phyloP scores from a whole-genome alignment of 495 filamentous ascomycete genomes.

The Hyaloscypha hepaticicola region DNA sequence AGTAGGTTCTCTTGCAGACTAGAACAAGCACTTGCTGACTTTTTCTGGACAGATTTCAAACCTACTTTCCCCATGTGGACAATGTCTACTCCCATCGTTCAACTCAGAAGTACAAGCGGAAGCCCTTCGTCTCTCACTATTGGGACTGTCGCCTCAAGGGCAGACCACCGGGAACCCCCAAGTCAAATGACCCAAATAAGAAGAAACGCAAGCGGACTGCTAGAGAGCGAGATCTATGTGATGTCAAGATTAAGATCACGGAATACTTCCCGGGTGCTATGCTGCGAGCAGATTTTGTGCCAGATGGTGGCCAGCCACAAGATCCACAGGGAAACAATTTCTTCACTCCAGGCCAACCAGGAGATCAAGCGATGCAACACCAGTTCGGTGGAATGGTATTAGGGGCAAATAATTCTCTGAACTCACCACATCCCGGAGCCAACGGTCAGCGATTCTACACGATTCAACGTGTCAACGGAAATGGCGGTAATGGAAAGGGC shows the following conservation, averaged over 20 bases:
- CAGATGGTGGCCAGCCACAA: slow-evolving; percentile 33
- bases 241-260: slow-evolving; percentile 91
- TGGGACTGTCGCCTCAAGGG: slow-evolving; percentile 91
- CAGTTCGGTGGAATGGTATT: slow-evolving; percentile 45
- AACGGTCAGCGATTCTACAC: slow-evolving; percentile 63
- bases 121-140: slow-evolving; percentile 81
- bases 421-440: slow-evolving; percentile 41
- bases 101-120: slow-evolving; percentile 82
- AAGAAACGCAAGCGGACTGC: slow-evolving; percentile 84
- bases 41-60: slow-evolving; percentile 62
- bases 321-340: slow-evolving; percentile 34
- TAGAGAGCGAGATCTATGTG: slow-evolving; percentile 75
- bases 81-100: slow-evolving; percentile 92
- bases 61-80: slow-evolving; percentile 87
- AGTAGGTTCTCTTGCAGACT: slow-evolving; percentile 51
- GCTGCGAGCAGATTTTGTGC: slow-evolving; percentile 30
- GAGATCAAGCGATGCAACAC: slow-evolving; percentile 22
- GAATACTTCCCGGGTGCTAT: slow-evolving; percentile 69
- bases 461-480: slow-evolving; percentile 75
- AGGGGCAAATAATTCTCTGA: slow-evolving; percentile 30
- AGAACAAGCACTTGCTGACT: slow-evolving; percentile 21
- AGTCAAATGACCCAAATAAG: slow-evolving; percentile 82
- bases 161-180: slow-evolving; percentile 77
- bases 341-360: slow-evolving; percentile 37
- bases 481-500: slow-evolving; percentile 70